Evolutionary conservation across 2,329 filamentous ascomycete species (phyloP).

Genomic region (Nemania diffusa): DNA sequence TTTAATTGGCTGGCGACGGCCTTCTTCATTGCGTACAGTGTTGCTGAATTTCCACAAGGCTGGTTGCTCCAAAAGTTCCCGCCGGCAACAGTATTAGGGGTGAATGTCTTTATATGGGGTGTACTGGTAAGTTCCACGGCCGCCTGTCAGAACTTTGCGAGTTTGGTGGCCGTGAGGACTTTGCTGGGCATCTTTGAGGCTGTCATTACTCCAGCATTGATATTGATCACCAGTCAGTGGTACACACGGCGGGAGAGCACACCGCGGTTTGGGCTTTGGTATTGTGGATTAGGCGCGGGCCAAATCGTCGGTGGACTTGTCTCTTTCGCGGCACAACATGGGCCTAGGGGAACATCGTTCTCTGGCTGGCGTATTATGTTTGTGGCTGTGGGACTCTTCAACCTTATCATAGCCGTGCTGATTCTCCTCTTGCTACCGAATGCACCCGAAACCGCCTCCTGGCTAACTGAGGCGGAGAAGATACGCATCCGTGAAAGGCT

Average conservation of each 20-base stretch:
- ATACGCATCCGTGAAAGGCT: slow-evolving; percentile 63
- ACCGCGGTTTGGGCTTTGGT: slow-evolving; percentile 71
- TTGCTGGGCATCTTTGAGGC: slow-evolving; percentile 76
- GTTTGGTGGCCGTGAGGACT: slow-evolving; percentile 72
- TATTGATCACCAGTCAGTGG: slow-evolving; percentile 75
- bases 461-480: slow-evolving; percentile 54
- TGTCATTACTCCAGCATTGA: slow-evolving; percentile 75
- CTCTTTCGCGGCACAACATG: slow-evolving; percentile 65
- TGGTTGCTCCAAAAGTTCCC: slow-evolving; percentile 70
- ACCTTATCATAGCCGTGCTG: slow-evolving; percentile 54
- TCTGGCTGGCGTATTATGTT: slow-evolving; percentile 63
- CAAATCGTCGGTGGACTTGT: slow-evolving; percentile 62
- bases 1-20: slow-evolving; percentile 71
- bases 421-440: slow-evolving; percentile 60
- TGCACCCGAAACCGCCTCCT: slow-evolving; percentile 58
- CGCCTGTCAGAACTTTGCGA: slow-evolving; percentile 67
- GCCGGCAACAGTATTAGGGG: slow-evolving; percentile 68
- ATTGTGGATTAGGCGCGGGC: slow-evolving; percentile 67
- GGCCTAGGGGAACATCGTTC: slow-evolving; percentile 50
- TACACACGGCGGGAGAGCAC: slow-evolving; percentile 77
- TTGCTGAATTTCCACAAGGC: slow-evolving; percentile 70
- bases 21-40: slow-evolving; percentile 70
- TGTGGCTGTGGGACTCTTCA: slow-evolving; percentile 59
- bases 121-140: slow-evolving; percentile 71
- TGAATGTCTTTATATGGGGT: slow-evolving; percentile 69